phyloP scores from a whole-genome alignment of 2,329 filamentous ascomycete genomes.

The Albophoma yamanashiensis region DNA sequence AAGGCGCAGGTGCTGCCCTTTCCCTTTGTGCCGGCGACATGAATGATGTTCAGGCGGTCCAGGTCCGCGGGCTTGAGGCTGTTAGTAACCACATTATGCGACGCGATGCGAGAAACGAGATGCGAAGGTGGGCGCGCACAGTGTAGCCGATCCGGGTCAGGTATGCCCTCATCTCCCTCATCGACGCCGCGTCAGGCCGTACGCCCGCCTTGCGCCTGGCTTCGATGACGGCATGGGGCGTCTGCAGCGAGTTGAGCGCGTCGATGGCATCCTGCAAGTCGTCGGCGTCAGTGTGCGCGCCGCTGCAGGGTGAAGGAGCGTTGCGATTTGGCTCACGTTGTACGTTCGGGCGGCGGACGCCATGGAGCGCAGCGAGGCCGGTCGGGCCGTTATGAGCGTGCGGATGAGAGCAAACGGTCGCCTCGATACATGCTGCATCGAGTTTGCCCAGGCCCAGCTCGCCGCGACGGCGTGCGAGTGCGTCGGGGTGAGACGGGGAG shows the following conservation, averaged over 20 bases:
- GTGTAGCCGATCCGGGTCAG: conserved; percentile 69
- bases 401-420: conserved; percentile 13
- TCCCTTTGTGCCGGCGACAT: conserved; percentile 67
- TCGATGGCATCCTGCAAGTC: conserved; percentile 64
- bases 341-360: conserved; percentile 19
- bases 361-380: conserved; percentile 14
- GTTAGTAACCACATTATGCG: no score
- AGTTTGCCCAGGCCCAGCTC: conserved; percentile 1
- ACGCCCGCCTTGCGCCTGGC: conserved; percentile 65
- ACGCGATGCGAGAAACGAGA: not conserved
- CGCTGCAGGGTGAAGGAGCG: not conserved
- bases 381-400: conserved; percentile 7
- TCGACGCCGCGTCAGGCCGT: conserved; percentile 56
- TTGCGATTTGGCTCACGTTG: conserved; percentile 15
- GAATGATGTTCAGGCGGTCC: conserved; percentile 52
- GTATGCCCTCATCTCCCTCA: conserved; percentile 73
- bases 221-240: conserved; percentile 72
- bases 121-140: conserved; percentile 16
- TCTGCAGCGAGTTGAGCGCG: conserved; percentile 82
- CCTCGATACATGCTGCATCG: conserved; percentile 22
- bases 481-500: not conserved
- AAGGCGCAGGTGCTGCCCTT: conserved; percentile 67
- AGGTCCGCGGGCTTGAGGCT: conserved; percentile 32
- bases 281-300: not conserved
- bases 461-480: not conserved